Base-by-base conservation (phyloP, 164 flowering plant genomes). In the Magnolia kwangsiensis region DNA sequence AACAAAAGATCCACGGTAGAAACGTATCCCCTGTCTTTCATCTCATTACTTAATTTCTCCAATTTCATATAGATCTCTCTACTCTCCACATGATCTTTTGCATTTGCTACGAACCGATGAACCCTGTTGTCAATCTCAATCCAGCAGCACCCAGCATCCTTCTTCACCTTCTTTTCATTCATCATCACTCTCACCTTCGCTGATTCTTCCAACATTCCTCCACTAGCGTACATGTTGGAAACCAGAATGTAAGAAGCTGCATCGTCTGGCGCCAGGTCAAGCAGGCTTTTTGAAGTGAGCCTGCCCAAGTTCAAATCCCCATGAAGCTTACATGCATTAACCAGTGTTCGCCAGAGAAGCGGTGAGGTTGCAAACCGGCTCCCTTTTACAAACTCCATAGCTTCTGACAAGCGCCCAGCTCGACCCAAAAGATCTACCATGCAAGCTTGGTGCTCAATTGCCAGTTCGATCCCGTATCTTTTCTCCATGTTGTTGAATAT, bases 121-220 rank as follows among this genome's bases (percentile, higher is more conserved):
- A 84, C 80, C 69, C 65, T 31, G 63, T 67, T 55, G 59, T 69
- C 45, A 16, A 75, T 51, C 73, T 75, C 73, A 37, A 69, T 75
- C 67, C 78, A 80, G 66, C 84, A 78, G 74, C 78, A 80, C 63
- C 86, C 86, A 37, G 72, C 77, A 75, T 80, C 83, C 78, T 84
- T 84, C 51, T 65, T 78, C 50, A 84, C 75, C 72, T 55, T 76
- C 72, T 72, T 61, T 18, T 84, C 80, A 74, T 78, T 82, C 83
- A 82, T 82, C 27, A 71, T 51, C 59, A 76, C 69, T 74, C 86
- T 82, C 72, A 80, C 77, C 63, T 78, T 77, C 21, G 86, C 84
- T 1, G 83, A 82, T 67, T 80, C 83, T 8, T 80, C 74, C 14
- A 80, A 50, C 83, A 82, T 76, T n/a, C 80, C 77, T 14, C 70